Conservation (phyloP, 768 basidiomycete species). For the Boletus rubescentipes region DNA sequence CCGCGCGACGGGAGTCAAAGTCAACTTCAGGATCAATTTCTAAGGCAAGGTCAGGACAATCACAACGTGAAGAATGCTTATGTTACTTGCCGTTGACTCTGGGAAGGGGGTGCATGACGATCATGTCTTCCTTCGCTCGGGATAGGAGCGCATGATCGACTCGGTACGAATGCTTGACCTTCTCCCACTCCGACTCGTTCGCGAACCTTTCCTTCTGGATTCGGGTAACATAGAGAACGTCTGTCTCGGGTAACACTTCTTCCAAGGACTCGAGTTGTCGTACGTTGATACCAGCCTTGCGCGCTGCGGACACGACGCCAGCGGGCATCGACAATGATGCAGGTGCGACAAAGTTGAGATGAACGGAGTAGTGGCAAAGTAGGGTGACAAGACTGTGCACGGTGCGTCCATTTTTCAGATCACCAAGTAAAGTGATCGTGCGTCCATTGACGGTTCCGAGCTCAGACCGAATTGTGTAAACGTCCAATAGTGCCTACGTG, state of each 20-base stretch:
- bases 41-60: conserved; percentile 31
- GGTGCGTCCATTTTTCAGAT: conserved; percentile 96
- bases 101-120: conserved; percentile 99
- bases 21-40: conserved; percentile 99
- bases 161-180: conserved; percentile 89
- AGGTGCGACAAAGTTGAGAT: conserved; percentile 94
- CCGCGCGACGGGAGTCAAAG: conserved; percentile 90
- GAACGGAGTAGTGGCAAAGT: conserved; percentile 88
- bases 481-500: conserved; percentile 71
- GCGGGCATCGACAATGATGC: conserved; percentile 86
- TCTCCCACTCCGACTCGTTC: conserved; percentile 78
- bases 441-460: conserved; percentile 97
- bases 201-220: conserved; percentile 94
- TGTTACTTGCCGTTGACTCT: conserved; percentile 71
- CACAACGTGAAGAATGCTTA: neutral
- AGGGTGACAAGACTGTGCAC: conserved; percentile 95
- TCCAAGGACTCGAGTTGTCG: conserved; percentile 85
- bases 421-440: conserved; percentile 89
- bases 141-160: conserved; percentile 93
- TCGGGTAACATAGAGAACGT: conserved; percentile 95
- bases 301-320: conserved; percentile 76
- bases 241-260: conserved; percentile 87
- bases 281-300: conserved; percentile 78
- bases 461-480: conserved; percentile 96
- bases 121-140: conserved; percentile 94